These are phyloP conservation scores for Stemphylium lycopersici DNA, from an alignment of 2,329 filamentous ascomycete species.

Conservation along the genomic window DNA sequence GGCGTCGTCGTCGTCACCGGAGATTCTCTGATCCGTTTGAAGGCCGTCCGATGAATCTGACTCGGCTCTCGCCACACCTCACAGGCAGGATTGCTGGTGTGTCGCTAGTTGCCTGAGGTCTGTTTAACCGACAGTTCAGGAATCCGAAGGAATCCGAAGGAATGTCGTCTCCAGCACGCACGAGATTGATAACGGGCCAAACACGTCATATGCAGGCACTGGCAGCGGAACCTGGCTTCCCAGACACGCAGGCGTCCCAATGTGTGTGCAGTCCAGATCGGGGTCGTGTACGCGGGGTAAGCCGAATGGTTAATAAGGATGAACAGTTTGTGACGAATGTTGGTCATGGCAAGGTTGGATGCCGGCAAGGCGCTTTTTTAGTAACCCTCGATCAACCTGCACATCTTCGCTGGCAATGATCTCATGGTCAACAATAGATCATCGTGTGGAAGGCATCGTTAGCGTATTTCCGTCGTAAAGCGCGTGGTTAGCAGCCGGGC, in stretches of 20 bases:
- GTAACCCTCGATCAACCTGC: slow-evolving; percentile 6
- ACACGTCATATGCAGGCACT: slow-evolving; percentile 1
- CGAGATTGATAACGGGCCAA: slow-evolving; percentile 14
- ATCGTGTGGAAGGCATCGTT: slow-evolving; percentile 8
- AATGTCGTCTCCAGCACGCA: slow-evolving; percentile 4
- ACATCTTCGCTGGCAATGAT: not conserved
- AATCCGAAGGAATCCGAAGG: slow-evolving; percentile 6
- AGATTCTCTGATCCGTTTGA: not conserved
- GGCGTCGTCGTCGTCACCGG: not conserved
- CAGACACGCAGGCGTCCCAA: not conserved
- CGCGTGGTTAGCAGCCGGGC: slow-evolving; percentile 16
- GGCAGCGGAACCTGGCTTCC: not conserved
- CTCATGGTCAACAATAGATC: slow-evolving; percentile 2
- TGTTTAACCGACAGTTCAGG: slow-evolving; percentile 7
- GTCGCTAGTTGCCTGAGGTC: slow-evolving; percentile 5
- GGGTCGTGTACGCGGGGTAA: slow-evolving; percentile 9
- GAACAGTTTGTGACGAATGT: slow-evolving; percentile 12
- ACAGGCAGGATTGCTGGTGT: not conserved
- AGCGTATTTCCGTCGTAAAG: slow-evolving; percentile 2
- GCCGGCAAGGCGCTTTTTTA: slow-evolving; percentile 18
- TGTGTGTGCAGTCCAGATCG: not conserved
- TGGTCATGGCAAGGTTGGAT: slow-evolving; percentile 9
- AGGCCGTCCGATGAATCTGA: not conserved
- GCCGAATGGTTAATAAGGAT: slow-evolving; percentile 12
- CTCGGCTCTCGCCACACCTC: not conserved